phyloP scores from a whole-genome alignment of 129 eudicot species.

The sunflower (Helianthus annuus) region HanXRQr2.0-SUNRISE NC_035444.2:13956713-13957212 shows the following conservation, averaged over 20 bases:
- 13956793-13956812: background rate
- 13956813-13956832: conserved; percentile 17
- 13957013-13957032: too few relatives aligned
- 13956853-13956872: conserved; percentile 95
- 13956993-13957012: too few relatives aligned
- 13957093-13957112: too few relatives aligned
- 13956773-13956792: background rate
- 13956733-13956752: background rate
- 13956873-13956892: conserved; percentile 95
- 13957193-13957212: conserved; percentile 3
- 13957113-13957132: too few relatives aligned
- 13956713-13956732: background rate
- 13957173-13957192: conserved; percentile 6
- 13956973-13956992: too few relatives aligned
- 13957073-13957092: too few relatives aligned
- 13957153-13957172: background rate
- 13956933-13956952: background rate
- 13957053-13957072: too few relatives aligned
- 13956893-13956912: too few relatives aligned
- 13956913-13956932: too few relatives aligned
- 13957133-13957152: background rate
- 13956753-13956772: conserved; percentile 9
- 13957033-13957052: too few relatives aligned
- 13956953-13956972: too few relatives aligned
- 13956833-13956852: conserved; percentile 97